phyloP scores from a whole-genome alignment of 2,329 filamentous ascomycete species.

The Paracoccidioides lutzii region DNA sequence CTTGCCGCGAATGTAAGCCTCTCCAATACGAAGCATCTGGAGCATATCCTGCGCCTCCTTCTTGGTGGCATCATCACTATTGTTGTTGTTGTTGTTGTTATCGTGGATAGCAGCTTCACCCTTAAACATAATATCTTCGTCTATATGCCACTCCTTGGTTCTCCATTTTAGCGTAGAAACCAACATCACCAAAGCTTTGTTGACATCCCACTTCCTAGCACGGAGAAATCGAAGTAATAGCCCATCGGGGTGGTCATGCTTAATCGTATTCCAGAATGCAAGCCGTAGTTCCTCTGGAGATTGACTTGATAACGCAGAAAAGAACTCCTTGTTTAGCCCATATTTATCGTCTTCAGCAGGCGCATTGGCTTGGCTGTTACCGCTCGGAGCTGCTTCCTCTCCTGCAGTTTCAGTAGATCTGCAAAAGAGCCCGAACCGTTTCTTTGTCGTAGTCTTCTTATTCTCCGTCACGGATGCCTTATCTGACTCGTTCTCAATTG shows the following conservation, averaged over 20 bases:
- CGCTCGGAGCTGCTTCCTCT: constrained; percentile 25
- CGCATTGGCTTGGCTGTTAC: constrained; percentile 24
- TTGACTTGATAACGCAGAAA: constrained; percentile 63
- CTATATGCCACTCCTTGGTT: constrained; percentile 67
- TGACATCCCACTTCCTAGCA: constrained; percentile 90
- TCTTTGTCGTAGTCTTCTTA: constrained; percentile 52
- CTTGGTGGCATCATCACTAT: constrained; percentile 44
- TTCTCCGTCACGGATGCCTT: constrained; percentile 21
- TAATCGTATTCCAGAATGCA: constrained; percentile 87
- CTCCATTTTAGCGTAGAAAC: constrained; percentile 92
- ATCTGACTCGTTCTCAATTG: constrained; percentile 15
- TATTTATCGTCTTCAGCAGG: constrained; percentile 73
- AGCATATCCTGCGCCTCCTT: constrained; percentile 67
- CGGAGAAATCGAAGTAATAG: constrained; percentile 69
- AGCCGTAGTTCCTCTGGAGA: constrained; percentile 65
- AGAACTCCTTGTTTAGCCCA: constrained; percentile 75
- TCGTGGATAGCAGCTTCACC: constrained; percentile 58
- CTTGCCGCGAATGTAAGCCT: constrained; percentile 78
- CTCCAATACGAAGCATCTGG: constrained; percentile 72
- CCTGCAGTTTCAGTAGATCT: constrained; percentile 45
- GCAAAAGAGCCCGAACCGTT: constrained; percentile 57
- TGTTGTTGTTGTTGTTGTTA: constrained; percentile 36
- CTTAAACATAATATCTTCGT: constrained; percentile 69
- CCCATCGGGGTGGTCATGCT: constrained; percentile 86
- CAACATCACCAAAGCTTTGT: constrained; percentile 87